Percentiles rank a stretch among this genome's conserved stretches.
phyloP scores from a whole-genome alignment of 768 basidiomycete species.

The Pisolithus marmoratus region DNA sequence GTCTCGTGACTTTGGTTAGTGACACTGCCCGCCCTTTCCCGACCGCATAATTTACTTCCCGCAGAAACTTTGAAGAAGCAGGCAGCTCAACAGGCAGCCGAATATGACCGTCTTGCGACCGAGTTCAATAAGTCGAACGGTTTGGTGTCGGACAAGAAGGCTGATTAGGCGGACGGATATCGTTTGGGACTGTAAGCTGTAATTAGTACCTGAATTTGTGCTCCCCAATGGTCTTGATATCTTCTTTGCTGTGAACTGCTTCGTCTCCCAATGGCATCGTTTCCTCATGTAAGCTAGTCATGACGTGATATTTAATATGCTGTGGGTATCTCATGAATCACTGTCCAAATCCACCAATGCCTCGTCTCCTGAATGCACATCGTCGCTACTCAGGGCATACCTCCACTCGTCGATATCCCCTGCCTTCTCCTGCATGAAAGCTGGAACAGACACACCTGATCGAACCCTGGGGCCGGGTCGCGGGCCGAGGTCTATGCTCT shows the following conservation, averaged over 20 bases:
- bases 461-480: constrained; percentile 57
- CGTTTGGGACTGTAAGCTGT: background rate
- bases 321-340: constrained; percentile 10
- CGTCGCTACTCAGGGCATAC: background rate
- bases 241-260: background rate
- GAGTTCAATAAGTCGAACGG: constrained; percentile 72
- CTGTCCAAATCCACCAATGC: constrained; percentile 41
- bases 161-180: constrained; percentile 37
- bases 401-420: background rate
- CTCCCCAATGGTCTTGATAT: background rate
- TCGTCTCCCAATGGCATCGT: background rate
- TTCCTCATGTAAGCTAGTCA: background rate
- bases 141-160: constrained; percentile 53
- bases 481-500: constrained; percentile 53
- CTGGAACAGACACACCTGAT: constrained; percentile 48
- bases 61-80: constrained; percentile 80
- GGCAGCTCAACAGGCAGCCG: constrained; percentile 66
- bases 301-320: background rate
- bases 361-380: constrained; percentile 6
- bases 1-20: constrained; percentile 60
- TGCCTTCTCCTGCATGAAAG: constrained; percentile 21
- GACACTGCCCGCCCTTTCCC: background rate
- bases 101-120: constrained; percentile 79
- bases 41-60: background rate
- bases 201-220: background rate